phyloP scores from a whole-genome alignment of 345 rosid genomes.

The Eucalyptus shirleyi region DNA sequence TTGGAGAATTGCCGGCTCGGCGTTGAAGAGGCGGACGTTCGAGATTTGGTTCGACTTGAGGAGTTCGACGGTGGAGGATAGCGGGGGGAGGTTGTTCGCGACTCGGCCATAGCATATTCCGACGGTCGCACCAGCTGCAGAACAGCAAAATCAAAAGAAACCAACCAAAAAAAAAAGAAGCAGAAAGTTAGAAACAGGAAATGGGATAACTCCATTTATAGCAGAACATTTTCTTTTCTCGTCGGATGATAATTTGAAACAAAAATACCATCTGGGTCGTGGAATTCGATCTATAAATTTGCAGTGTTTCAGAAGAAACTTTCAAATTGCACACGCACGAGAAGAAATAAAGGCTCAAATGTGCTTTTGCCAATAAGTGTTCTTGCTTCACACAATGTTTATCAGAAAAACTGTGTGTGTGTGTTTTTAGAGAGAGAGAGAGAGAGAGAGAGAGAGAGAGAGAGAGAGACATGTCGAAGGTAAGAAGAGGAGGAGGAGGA shows the following conservation, averaged over 20 bases:
- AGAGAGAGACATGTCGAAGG: not conserved
- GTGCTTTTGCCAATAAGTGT: not conserved
- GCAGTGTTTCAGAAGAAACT: not conserved
- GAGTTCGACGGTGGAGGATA: not conserved
- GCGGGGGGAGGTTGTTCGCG: constrained; percentile 19
- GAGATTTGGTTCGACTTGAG: constrained; percentile 13
- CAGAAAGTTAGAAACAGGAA: not conserved
- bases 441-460: not conserved
- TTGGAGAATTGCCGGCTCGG: constrained; percentile 2
- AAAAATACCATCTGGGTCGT: not conserved
- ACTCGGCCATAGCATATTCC: constrained; percentile 27
- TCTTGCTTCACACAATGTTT: not conserved
- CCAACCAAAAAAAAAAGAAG: accelerated
- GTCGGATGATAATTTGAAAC: not conserved
- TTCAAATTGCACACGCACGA: not conserved
- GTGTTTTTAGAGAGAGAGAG: too few species aligned
- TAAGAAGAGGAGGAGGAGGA: not conserved
- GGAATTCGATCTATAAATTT: not conserved
- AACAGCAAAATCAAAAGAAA: not conserved
- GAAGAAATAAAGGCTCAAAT: not conserved
- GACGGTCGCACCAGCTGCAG: constrained; percentile 13
- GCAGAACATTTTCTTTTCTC: not conserved
- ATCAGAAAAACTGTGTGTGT: not conserved
- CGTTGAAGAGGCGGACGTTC: constrained; percentile 17
- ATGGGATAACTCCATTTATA: not conserved